Base-by-base conservation (phyloP, 257 asterid genomes). In the Agastache rugosa region DNA sequence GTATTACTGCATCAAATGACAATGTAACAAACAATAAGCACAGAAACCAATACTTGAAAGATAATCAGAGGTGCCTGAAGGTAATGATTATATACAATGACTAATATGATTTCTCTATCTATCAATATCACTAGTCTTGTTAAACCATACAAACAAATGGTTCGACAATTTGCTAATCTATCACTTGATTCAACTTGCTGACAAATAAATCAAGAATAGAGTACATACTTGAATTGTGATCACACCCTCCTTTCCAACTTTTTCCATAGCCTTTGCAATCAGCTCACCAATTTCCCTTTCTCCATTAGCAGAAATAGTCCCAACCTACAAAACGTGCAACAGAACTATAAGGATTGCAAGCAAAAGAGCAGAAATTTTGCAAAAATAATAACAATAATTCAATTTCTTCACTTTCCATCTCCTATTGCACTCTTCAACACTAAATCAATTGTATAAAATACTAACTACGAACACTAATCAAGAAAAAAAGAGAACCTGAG, bases 201-300 rank as follows among this genome's bases (percentile, higher is more conserved):
- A n/a, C 16, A 10, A 37, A 41, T 20, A 41, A 20, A 22, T 5
- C 6, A 20, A 64, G 22, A 41, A 39, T 27, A 27, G 22, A 6
- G 34, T 10, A 78, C 96, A 77, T 82, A 94, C 99, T 83, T 92
- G 97, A 77, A 94, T 92, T 31, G 99, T 92, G 63, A 94, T 94
- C 58, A 94, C 99, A 29, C 97, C 99, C 79, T 94, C 97, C 76
- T 94, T 94, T 77, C 99, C 99, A 61, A 94, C 99, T 84, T 85
- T 94, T 67, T 94, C 99, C 97, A 94, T 94, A 8, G 99, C 99
- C 87, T 87, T 94, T 0, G 99, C 97, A 63, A 94, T 92, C 81
- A 94, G 85, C 81, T 92, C 97, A 20, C 99, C 99, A 63, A 94
- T 90, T 73, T 86, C 99, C 55, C 97, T 86, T 63, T 94, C 97